Base-by-base conservation (phyloP, 108 stramenopile genomes). In the Cyclotella baltica region DNA sequence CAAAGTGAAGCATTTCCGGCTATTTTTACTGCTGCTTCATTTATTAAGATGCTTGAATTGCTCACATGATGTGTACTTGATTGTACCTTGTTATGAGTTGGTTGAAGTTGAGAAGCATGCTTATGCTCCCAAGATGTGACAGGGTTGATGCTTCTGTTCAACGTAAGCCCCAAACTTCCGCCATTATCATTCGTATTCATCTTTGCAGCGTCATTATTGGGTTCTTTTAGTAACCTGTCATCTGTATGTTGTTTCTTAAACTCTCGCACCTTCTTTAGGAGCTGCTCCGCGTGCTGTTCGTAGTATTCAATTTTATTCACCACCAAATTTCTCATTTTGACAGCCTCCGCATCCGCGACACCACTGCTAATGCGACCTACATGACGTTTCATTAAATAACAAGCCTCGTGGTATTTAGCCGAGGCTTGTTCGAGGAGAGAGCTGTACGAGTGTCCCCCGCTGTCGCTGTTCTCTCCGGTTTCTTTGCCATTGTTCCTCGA, bases 241-340 rank as follows among this genome's bases (percentile, higher is more conserved):
- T 53, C 33, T 68, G 62, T 64, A 67, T n/a, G 51, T 23, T 29
- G 58, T 50, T 43, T 33, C 61, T 31, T 25, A 9, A 61, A 20
- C 30, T 52, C 57, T 59, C n/a, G n/a, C 72, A 25, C 69, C 62
- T 55, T 78, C 83, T 43, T 77, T 61, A 78, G 58, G 40, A 88
- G 71, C 19, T 74, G 23, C 10, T 80, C 62, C 5, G 91, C 91
- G 19, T 67, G 47, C 0, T 73, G 18, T 51, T 86, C 83, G 34
- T 89, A 92, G 9, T 79, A 55, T 20, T 71, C 48, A 31, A 88
- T 86, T 27, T 92, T 89, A 20, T 84, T 77, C 40, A 81, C 68
- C 13, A 87, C 50, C 8, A 91, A 69, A 13, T 66, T 64, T 69
- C 72, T 68, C 28, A 25, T 77, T 34, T 65, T 72, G 19, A 33